Conservation (phyloP, 2,329 filamentous ascomycete genomes). For the Neonectria neomacrospora region DNA sequence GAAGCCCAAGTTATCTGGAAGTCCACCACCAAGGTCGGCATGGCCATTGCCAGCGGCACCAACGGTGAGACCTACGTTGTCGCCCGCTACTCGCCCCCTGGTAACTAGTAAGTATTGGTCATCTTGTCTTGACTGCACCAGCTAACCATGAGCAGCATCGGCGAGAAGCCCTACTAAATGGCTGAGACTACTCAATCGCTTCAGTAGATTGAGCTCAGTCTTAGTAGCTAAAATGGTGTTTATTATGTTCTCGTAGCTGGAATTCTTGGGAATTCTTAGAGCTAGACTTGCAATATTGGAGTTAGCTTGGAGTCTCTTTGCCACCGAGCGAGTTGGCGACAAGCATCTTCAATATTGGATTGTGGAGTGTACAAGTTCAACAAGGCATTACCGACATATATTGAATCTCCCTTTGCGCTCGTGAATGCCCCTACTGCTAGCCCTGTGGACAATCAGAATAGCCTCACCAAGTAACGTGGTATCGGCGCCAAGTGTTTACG, state of each 20-base stretch:
- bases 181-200: background rate
- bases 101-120: constrained; percentile 40
- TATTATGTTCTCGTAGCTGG: background rate
- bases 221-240: background rate
- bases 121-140: background rate
- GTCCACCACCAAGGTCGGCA: constrained; percentile 42
- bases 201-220: background rate
- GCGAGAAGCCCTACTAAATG: constrained; percentile 38
- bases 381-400: background rate
- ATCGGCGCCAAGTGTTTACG: no score
- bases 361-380: background rate
- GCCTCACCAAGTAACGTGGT: no score
- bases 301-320: background rate
- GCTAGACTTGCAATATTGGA: background rate
- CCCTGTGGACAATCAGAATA: no score
- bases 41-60: constrained; percentile 32
- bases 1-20: constrained; percentile 40
- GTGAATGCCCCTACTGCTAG: background rate
- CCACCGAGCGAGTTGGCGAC: background rate
- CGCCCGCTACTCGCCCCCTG: constrained; percentile 39
- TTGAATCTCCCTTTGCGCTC: background rate
- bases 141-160: constrained; percentile 34
- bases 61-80: constrained; percentile 38
- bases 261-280: background rate
- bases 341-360: background rate